Conservation (phyloP, 305 asterid genomes). For the Andrographis paniculata region DNA sequence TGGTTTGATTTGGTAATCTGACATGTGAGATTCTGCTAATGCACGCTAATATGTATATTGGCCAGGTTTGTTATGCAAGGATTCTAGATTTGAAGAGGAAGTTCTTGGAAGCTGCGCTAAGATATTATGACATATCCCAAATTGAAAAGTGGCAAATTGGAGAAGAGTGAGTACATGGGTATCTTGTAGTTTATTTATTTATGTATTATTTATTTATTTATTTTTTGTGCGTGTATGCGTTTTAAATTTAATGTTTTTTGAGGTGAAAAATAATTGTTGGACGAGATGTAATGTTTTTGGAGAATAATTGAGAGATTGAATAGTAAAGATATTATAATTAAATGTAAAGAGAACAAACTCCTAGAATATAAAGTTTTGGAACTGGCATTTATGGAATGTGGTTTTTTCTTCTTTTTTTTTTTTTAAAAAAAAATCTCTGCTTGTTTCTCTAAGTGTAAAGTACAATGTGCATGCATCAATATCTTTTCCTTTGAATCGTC, state of each 20-base stretch:
- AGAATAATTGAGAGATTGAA: too few species aligned
- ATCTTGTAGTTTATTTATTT: constrained; percentile 1
- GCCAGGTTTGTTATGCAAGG: constrained; percentile 95
- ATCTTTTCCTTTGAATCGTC: too few species aligned
- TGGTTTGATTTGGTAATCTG: constrained; percentile 2
- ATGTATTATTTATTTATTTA: neutral
- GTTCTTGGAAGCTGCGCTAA: constrained; percentile 96
- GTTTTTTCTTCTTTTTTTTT: too few species aligned
- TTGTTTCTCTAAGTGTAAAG: constrained; percentile 3
- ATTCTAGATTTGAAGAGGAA: constrained; percentile 92
- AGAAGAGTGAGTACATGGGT: constrained; percentile 72
- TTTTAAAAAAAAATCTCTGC: too few species aligned
- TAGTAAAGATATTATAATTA: too few species aligned
- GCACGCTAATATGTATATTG: constrained; percentile 6
- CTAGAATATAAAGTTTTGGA: too few species aligned
- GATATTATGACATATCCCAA: constrained; percentile 93
- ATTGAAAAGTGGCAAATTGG: constrained; percentile 95
- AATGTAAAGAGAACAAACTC: too few species aligned
- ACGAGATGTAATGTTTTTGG: too few species aligned
- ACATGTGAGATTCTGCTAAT: constrained; percentile 13
- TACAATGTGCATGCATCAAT: neutral
- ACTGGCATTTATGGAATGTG: too few species aligned
- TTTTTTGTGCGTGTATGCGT: neutral
- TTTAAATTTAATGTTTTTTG: too few species aligned
- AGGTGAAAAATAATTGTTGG: too few species aligned